A percentile compares a stretch with the other conserved stretches of the same genome.
These are phyloP conservation scores for Neovahlkampfia damariscottae DNA, from an alignment of 78 protist species.

Conservation along the genomic window DNA sequence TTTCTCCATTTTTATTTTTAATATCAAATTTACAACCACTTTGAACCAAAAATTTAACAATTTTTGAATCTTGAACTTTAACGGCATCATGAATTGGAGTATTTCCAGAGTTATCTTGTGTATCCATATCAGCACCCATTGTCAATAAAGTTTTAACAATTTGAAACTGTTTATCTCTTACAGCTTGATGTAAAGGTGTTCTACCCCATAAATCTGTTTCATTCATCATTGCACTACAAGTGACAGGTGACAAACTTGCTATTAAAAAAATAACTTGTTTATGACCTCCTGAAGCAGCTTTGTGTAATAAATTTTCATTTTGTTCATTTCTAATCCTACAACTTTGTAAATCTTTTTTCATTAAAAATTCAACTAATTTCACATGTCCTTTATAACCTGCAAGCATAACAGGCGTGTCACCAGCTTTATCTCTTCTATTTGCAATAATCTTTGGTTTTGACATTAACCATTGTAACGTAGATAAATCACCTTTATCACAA, in stretches of 20 bases:
- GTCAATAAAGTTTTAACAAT: background rate
- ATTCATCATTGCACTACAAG: background rate
- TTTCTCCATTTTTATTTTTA: background rate
- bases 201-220: background rate
- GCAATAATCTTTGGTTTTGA: background rate
- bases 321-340: background rate
- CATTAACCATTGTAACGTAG: background rate
- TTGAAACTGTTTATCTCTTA: background rate
- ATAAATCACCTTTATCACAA: background rate
- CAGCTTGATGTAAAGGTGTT: background rate
- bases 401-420: background rate
- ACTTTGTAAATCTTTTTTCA: background rate
- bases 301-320: background rate
- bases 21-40: background rate
- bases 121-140: background rate
- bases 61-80: background rate
- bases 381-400: background rate
- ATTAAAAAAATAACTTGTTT: background rate
- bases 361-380: background rate
- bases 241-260: background rate
- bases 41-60: background rate
- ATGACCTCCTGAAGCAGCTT: background rate
- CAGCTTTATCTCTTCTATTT: background rate
- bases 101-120: background rate
- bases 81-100: background rate